These are phyloP conservation scores for Bryum argenteum DNA, from an alignment of 225 moss, liverwort and hornwort genomes.

Conservation along the genomic window DNA sequence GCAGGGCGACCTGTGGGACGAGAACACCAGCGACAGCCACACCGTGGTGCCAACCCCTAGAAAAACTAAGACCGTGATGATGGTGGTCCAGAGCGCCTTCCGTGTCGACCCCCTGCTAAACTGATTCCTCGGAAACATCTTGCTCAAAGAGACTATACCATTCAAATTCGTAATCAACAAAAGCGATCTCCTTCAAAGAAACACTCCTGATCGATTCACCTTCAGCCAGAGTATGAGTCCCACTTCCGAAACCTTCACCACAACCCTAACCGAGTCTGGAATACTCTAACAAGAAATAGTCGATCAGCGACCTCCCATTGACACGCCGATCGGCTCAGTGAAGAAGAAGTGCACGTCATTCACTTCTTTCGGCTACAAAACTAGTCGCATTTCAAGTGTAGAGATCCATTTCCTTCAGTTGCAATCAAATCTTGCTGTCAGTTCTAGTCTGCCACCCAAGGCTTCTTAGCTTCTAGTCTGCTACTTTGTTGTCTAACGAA, in stretches of 20 bases:
- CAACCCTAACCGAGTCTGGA: constrained; percentile 23
- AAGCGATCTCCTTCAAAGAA: neutral
- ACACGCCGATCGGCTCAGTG: neutral
- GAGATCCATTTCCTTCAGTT: constrained; percentile 24
- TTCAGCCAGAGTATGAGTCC: neutral
- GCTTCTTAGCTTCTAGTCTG: neutral
- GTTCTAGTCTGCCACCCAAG: neutral
- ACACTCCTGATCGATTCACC: neutral
- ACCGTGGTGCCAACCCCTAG: constrained; percentile 43
- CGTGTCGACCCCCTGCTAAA: constrained; percentile 28
- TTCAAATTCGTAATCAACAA: constrained; percentile 14
- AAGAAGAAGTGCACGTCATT: neutral
- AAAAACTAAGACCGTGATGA: neutral
- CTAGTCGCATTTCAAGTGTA: constrained; percentile 5
- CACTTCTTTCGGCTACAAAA: neutral
- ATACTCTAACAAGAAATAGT: neutral
- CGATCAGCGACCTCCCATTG: neutral
- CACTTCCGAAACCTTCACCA: neutral
- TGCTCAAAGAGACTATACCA: constrained; percentile 22
- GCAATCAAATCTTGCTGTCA: neutral
- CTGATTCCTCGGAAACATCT: constrained; percentile 39
- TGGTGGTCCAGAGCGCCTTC: constrained; percentile 39
- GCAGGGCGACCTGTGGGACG: constrained; percentile 57
- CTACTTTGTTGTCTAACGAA: neutral
- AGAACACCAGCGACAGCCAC: constrained; percentile 55